Percentiles rank a stretch among this genome's conserved stretches.
phyloP scores from a whole-genome alignment of 495 filamentous ascomycete genomes.

The Podospora sp. region DNA sequence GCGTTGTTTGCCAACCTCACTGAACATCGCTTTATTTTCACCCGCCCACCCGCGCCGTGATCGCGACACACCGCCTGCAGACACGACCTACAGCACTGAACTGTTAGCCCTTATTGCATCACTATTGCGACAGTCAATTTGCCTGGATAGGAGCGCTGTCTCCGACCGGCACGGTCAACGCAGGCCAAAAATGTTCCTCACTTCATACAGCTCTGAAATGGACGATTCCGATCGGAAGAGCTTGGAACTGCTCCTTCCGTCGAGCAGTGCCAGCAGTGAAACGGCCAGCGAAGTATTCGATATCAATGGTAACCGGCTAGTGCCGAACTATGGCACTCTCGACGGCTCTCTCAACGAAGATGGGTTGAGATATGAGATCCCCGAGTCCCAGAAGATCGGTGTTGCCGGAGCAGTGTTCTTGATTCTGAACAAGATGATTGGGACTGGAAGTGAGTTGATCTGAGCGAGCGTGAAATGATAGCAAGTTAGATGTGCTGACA shows the following conservation, averaged over 20 bases:
- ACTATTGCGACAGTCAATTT: background rate
- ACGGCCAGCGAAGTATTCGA: conserved; percentile 21
- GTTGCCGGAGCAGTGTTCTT: conserved; percentile 55
- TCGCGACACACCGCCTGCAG: background rate
- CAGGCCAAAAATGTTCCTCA: background rate
- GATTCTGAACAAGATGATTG: conserved; percentile 63
- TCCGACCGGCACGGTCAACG: background rate
- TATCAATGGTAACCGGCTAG: background rate
- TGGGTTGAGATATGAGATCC: conserved; percentile 29
- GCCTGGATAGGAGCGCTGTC: background rate
- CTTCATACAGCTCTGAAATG: background rate
- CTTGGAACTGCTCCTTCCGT: background rate
- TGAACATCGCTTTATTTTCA: background rate
- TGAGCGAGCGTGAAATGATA: conserved; percentile 41
- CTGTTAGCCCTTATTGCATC: background rate
- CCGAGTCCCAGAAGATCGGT: conserved; percentile 53
- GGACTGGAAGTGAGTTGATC: conserved; percentile 52
- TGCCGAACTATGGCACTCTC: conserved; percentile 13
- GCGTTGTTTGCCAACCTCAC: background rate
- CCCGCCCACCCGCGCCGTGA: background rate
- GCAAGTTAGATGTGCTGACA: conserved; percentile 16
- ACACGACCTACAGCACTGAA: background rate
- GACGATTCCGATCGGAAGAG: conserved; percentile 14
- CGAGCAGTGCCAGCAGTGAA: conserved; percentile 15
- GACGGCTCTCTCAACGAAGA: background rate